Conservation (phyloP, 108 stramenopile species). For the Poteriospumella lacustris region DNA sequence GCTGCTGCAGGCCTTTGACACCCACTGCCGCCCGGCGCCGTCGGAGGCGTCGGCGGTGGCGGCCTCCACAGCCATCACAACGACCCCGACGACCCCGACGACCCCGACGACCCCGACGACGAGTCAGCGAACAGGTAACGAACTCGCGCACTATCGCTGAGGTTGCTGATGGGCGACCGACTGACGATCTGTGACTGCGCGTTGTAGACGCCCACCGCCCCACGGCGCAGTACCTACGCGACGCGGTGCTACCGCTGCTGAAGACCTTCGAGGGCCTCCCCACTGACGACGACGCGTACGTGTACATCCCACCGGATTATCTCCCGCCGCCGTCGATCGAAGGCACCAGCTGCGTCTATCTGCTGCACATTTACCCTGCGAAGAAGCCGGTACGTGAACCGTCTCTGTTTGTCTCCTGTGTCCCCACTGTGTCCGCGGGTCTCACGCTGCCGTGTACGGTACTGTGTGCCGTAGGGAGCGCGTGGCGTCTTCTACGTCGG, state of each 20-base stretch:
- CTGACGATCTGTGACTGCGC: no score
- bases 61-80: no score
- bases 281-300: not conserved
- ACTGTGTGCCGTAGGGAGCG: not conserved
- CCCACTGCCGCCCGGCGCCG: not conserved
- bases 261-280: constrained; percentile 29
- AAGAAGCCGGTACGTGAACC: constrained; percentile 68
- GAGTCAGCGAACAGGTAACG: no score
- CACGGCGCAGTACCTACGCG: constrained; percentile 66
- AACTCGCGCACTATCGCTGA: no score
- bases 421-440: no score
- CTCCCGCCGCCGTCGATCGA: constrained; percentile 60
- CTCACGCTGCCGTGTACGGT: not conserved
- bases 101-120: no score
- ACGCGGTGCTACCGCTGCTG: constrained; percentile 58
- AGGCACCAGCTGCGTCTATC: constrained; percentile 70
- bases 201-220: no score
- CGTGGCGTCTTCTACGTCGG: constrained; percentile 69
- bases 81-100: no score
- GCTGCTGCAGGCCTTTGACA: constrained; percentile 41
- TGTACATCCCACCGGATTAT: not conserved
- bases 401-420: constrained; percentile 64
- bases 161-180: no score
- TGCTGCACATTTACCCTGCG: constrained; percentile 60
- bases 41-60: no score